Base-by-base conservation (phyloP, 441 rosid genomes). In the Croton laevigatus region DNA sequence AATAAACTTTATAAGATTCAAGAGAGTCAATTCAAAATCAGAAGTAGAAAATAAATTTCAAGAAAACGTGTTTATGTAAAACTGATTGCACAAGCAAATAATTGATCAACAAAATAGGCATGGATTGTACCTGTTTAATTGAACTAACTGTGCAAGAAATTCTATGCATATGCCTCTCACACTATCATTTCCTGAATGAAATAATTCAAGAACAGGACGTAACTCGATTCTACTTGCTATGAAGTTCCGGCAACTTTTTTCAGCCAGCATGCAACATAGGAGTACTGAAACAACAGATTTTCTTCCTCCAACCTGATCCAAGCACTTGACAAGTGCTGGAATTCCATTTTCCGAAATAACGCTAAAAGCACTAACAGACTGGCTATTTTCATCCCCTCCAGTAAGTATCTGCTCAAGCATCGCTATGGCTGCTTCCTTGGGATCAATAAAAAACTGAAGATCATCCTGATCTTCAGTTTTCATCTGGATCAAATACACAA, bases 401-500 rank as follows among this genome's bases (percentile, higher is more conserved):
- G 67, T 75, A 59, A 89, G 73, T n/a, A 89, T 75, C 75, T 85
- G 88, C 62, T 89, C 91, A n/a, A 89, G 83, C 82, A 89, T 65
- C 36, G 68, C 81, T 62, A 89, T 66, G 42, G 91, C 87, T 53
- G 85, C 88, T 14, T 85, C 86, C 75, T 79, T 80, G 19, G 91
- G 91, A 46, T 85, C 88, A 63, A 85, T 76, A 6, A 81, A 65
- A 12, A 76, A 75, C 71, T 75, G 79, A 61, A 83, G 74, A 37
- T 80, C 83, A 75, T 81, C 80, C 2, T 12, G 52, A 49, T 76
- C 84, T 67, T 87, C 85, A 40, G 9, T 70, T 71, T 71, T 81
- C 44, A 51, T 73, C 27, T 64, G 80, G 72, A 86, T 78, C 61
- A 84, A 23, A 72, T 82, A 85, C 27, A 85, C 64, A 60, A 87